Evolutionary conservation across 169 alveolate genomes (phyloP).

Genomic region (Cryptosporidium bovis): DNA sequence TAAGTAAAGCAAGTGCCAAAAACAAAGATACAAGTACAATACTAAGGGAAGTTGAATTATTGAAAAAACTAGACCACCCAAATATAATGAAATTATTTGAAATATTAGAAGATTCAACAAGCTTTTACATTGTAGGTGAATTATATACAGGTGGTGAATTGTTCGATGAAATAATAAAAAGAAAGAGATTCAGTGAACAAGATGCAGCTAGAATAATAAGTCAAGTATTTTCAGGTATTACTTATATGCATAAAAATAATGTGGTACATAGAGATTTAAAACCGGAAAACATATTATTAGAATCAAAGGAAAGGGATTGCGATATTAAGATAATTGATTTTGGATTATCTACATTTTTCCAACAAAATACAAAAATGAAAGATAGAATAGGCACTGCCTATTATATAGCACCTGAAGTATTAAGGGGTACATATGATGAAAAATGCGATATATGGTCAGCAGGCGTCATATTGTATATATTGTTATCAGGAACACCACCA

Average conservation of each 20-base stretch:
- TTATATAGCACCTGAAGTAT: conserved; percentile 92
- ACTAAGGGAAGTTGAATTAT: conserved; percentile 87
- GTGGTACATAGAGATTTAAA: conserved; percentile 90
- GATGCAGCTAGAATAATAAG: conserved; percentile 93
- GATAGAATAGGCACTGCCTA: conserved; percentile 95
- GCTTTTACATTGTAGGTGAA: conserved; percentile 90
- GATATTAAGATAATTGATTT: conserved; percentile 94
- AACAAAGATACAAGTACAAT: conserved; percentile 86
- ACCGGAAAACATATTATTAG: conserved; percentile 90
- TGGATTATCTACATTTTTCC: conserved; percentile 92
- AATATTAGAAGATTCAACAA: conserved; percentile 88
- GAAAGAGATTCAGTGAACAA: conserved; percentile 89
- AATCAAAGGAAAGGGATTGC: conserved; percentile 85
- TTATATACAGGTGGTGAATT: conserved; percentile 95
- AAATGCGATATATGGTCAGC: conserved; percentile 92
- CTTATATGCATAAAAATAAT: conserved; percentile 92
- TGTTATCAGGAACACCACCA: conserved; percentile 91
- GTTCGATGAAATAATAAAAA: conserved; percentile 92
- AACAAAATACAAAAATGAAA: conserved; percentile 88
- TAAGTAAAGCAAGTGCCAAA: conserved; percentile 87
- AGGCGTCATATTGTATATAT: conserved; percentile 90
- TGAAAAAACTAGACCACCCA: conserved; percentile 89
- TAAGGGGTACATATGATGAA: conserved; percentile 89
- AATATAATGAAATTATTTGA: conserved; percentile 91
- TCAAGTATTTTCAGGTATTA: conserved; percentile 92